These are phyloP conservation scores for Jatropha podagrica DNA, from an alignment of 441 rosid species.

Conservation along the genomic window DNA sequence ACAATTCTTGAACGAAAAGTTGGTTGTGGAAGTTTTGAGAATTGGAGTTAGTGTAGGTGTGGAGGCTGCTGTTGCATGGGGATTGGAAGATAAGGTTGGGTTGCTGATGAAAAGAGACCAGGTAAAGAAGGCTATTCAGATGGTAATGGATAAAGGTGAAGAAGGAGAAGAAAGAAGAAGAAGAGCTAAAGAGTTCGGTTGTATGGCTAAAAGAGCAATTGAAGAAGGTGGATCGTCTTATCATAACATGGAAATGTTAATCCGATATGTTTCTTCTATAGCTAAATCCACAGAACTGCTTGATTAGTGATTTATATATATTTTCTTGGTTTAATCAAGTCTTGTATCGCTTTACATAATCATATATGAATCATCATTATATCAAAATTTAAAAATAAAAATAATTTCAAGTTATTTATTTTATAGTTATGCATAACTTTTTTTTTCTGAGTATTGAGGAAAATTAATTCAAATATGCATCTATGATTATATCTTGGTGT, in stretches of 20 bases:
- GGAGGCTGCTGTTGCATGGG: slow-evolving; percentile 40
- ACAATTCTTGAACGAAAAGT: background rate
- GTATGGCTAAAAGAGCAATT: slow-evolving; percentile 30
- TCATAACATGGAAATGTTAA: slow-evolving; percentile 26
- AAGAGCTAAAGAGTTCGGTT: slow-evolving; percentile 27
- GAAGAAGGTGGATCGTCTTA: slow-evolving; percentile 42
- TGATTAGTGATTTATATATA: too few relatives aligned
- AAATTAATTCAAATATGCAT: too few relatives aligned
- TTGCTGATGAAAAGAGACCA: background rate
- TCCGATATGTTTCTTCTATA: background rate
- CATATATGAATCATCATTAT: too few relatives aligned
- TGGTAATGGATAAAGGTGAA: slow-evolving; percentile 28
- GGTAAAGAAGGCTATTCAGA: slow-evolving; percentile 14
- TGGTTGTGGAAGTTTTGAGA: slow-evolving; percentile 19
- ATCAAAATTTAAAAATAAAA: too few relatives aligned
- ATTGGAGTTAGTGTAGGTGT: slow-evolving; percentile 42
- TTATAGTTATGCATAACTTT: too few relatives aligned
- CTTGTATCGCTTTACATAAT: too few relatives aligned
- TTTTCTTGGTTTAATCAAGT: too few relatives aligned
- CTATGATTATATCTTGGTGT: too few relatives aligned
- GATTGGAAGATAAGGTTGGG: slow-evolving; percentile 27
- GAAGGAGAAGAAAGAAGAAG: slow-evolving; percentile 33
- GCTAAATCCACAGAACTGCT: too few relatives aligned
- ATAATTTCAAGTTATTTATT: too few relatives aligned
- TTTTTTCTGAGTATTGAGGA: too few relatives aligned